phyloP scores from a whole-genome alignment of 768 basidiomycete genomes.

The Rhizopogon vesiculosus region DNA sequence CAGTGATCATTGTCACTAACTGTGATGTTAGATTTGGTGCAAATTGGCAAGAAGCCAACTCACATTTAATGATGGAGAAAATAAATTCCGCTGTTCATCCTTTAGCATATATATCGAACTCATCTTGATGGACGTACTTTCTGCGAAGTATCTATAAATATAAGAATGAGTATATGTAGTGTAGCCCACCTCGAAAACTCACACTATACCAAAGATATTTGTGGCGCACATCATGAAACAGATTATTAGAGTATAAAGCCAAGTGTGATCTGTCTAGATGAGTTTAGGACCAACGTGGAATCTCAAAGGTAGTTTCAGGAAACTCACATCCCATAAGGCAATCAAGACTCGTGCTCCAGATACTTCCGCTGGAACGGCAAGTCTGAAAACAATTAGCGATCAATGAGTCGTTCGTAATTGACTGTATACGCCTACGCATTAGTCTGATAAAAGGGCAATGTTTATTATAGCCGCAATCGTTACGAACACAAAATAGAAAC shows the following conservation, averaged over 20 bases:
- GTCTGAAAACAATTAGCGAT: neutral
- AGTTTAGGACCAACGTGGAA: neutral
- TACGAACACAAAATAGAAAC: constrained; percentile 9
- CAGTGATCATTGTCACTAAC: constrained; percentile 52
- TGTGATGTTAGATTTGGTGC: neutral
- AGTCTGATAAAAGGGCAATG: neutral
- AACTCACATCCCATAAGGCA: constrained; percentile 65
- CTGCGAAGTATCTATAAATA: constrained; percentile 52
- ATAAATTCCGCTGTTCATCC: constrained; percentile 51
- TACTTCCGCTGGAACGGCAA: constrained; percentile 61
- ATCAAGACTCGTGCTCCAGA: constrained; percentile 69
- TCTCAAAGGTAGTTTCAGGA: neutral
- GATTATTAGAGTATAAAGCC: constrained; percentile 54
- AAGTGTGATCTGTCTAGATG: constrained; percentile 40
- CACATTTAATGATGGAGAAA: constrained; percentile 66
- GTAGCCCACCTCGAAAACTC: constrained; percentile 5
- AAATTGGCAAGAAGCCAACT: neutral
- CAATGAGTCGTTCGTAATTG: neutral
- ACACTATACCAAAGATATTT: constrained; percentile 69
- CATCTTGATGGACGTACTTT: constrained; percentile 35
- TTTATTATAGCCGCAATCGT: neutral
- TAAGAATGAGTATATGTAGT: neutral
- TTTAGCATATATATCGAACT: neutral
- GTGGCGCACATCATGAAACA: constrained; percentile 51
- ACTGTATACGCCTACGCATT: neutral